Evolutionary conservation across 2,329 filamentous ascomycete species (phyloP), one percentile per base, ranked within the genome.

Genomic region (Cladosporium sphaerospermum): DNA sequence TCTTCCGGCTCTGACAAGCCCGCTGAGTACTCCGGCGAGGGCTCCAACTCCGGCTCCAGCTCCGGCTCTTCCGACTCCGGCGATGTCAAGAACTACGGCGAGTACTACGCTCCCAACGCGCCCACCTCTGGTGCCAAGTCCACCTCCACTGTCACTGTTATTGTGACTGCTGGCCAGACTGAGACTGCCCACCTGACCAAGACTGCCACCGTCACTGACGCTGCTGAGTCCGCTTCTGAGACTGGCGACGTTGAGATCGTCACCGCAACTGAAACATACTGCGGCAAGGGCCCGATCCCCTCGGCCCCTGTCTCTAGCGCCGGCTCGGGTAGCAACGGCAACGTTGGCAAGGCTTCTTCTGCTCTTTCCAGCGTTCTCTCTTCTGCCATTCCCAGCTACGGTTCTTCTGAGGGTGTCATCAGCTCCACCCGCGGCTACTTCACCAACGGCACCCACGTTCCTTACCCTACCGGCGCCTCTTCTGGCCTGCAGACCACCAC

Each of bases 241-340:
- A 40, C 18, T 14, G 18, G 14, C 13, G 40, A 51, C 48, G 48
- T 51, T 33, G 48, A 51, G 40, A 44, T 51, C 19, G 48, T 43
- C 19, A 53, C 51, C 19, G 34, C 34, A 16, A 47, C 37, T 34
- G 51, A 53, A 31, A 53, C 51, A 11, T 53, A 53, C 51, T 47
- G 43, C 51, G 51, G 51, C 18, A 53, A 46, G 37, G 51, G 43
- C 36, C 43, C 51, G 16, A 42, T 53, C 44, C 51, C 51, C 23
- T 36, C 51, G 18, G 23, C 50, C 31, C 42, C 42, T 23, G 45
- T 14, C 7, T 31, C 9, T 19, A 19, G 23, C n/a, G n/a, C 23
- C 23, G 18, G 23, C 28, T 36, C 51, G 4, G 36, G 36, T 39
- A 36, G 18, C 23, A 31, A n/a, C 39, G n/a, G n/a, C 37, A 34